phyloP scores from a whole-genome alignment of 345 rosid species.

The Acer saccharum region DNA sequence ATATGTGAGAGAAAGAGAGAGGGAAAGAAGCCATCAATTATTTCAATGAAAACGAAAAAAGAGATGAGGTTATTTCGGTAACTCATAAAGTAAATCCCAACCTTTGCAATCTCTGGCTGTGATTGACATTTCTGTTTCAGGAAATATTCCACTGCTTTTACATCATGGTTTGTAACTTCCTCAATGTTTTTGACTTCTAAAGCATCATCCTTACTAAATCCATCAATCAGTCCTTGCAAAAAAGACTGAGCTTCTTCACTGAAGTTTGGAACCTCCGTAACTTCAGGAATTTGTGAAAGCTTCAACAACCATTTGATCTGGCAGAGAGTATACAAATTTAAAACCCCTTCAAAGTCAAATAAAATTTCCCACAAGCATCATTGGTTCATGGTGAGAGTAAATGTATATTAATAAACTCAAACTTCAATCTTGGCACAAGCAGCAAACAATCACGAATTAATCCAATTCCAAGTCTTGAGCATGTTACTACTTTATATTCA shows the following conservation, averaged over 20 bases:
- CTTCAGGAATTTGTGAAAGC: conserved; percentile 79
- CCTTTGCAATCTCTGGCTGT: conserved; percentile 83
- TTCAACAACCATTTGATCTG: conserved; percentile 90
- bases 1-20: background rate
- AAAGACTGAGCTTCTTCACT: conserved; percentile 62
- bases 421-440: background rate
- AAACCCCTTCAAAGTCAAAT: conserved; percentile 13
- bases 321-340: conserved; percentile 10
- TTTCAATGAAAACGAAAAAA: background rate
- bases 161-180: conserved; percentile 90
- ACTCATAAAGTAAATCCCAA: conserved; percentile 22
- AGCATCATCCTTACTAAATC: conserved; percentile 70
- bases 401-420: background rate
- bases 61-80: background rate
- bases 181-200: conserved; percentile 80
- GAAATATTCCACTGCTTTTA: conserved; percentile 92
- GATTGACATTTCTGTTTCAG: conserved; percentile 84
- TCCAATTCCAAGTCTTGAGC: background rate
- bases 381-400: background rate
- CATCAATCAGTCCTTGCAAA: conserved; percentile 70
- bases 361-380: background rate
- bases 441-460: too few species aligned
- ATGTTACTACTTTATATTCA: too few species aligned
- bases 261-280: conserved; percentile 77
- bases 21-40: background rate